Conservation (phyloP, 2,329 filamentous ascomycete species). For the Aspergillus aculeatus region DNA sequence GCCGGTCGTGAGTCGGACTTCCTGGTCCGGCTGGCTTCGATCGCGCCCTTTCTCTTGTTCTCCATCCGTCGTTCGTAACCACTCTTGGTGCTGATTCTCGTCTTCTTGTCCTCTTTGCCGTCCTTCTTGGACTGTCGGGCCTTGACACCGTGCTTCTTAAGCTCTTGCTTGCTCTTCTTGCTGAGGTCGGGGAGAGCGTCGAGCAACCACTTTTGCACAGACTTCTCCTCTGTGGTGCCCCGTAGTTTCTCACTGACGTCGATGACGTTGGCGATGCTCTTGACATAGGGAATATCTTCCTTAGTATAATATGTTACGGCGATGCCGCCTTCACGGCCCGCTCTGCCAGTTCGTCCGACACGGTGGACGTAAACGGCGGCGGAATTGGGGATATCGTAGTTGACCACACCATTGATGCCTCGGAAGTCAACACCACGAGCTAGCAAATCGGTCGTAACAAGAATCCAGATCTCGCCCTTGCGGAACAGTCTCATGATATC, state of each 20-base stretch:
- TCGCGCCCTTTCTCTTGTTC: constrained; percentile 48
- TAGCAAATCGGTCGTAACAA: constrained; percentile 93
- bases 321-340: constrained; percentile 80
- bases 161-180: constrained; percentile 78
- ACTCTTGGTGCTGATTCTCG: constrained; percentile 68
- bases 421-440: constrained; percentile 92
- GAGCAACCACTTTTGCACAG: constrained; percentile 80
- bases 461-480: constrained; percentile 88
- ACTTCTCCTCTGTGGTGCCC: constrained; percentile 51
- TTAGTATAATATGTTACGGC: constrained; percentile 94
- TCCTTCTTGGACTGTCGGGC: constrained; percentile 57
- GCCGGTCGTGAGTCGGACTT: constrained; percentile 24
- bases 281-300: constrained; percentile 87
- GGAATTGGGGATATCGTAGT: constrained; percentile 94
- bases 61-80: constrained; percentile 49
- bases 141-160: constrained; percentile 81
- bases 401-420: constrained; percentile 92
- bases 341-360: constrained; percentile 84
- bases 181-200: constrained; percentile 79
- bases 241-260: constrained; percentile 73
- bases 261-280: constrained; percentile 91
- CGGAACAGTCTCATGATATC: constrained; percentile 87
- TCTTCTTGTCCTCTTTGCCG: constrained; percentile 47
- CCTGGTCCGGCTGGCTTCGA: constrained; percentile 40
- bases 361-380: constrained; percentile 90